Evolutionary conservation across 169 alveolate species (phyloP), one percentile per base, ranked within the genome.

Genomic region (Perkinsus chesapeaki): DNA sequence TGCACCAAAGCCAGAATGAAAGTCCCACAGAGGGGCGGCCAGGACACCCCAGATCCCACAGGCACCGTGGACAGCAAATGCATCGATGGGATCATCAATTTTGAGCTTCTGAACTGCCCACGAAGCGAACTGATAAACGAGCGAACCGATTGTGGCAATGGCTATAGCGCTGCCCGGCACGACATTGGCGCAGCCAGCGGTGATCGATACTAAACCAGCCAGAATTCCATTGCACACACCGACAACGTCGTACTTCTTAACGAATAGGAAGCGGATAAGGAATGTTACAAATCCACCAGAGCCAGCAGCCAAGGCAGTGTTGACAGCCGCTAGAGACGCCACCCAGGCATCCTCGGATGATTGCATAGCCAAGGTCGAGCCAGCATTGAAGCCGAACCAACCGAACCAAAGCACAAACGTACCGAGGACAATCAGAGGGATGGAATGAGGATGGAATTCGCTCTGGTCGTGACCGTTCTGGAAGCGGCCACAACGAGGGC

Each of bases 271-370:
- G 23, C 37, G 36, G 47, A 39, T 39, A 47, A 91, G 36, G 92
- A 91, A 34, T 0, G 36, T 5, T 3, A 20, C 20, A 12, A 91
- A n/a, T 19, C 60, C 48, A 0, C 92, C 92, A n/a, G 39, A 19
- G 39, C n/a, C 39, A 19, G 91, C 36, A 73, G 91, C 91, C 36
- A 93, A 23, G 39, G 92, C 92, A 73, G 94, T 93, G 93, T 93
- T 93, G 91, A 91, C 82, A 23, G 94, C 94, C 39, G 60, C 92
- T 36, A 39, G 94, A 7, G 94, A 48, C 36, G 91, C 93, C 27
- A 39, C 19, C 3, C n/a, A 23, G 72, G 39, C 73, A 7, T 3
- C 27, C 12, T 39, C 92, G 12, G 39, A 82, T 10, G 5, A 3
- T 0, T 37, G 1, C 93, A 23, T 39, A 39, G 31, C 27, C 3